These are phyloP conservation scores for Urochloa ruziziensis DNA, from an alignment of 176 grass and related monocot genomes.

Conservation along the genomic window DNA sequence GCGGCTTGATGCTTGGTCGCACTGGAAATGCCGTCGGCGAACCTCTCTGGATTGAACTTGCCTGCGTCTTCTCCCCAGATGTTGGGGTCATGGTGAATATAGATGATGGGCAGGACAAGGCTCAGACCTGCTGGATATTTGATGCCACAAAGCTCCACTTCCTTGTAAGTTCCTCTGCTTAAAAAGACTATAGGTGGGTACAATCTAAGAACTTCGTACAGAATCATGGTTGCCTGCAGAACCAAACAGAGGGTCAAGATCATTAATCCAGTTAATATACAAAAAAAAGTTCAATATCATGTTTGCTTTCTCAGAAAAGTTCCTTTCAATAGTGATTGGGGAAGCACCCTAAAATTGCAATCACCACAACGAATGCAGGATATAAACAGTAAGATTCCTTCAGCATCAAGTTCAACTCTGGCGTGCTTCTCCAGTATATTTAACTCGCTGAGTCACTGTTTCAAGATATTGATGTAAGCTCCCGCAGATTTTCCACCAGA, in stretches of 20 bases:
- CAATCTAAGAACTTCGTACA: constrained; percentile 70
- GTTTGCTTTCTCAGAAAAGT: not conserved
- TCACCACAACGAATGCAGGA: not conserved
- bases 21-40: constrained; percentile 61
- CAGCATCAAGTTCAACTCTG: not conserved
- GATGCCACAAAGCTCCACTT: constrained; percentile 49
- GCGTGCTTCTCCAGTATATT: not conserved
- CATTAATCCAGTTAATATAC: not conserved
- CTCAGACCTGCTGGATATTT: constrained; percentile 56
- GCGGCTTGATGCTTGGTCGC: constrained; percentile 41
- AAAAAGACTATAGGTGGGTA: constrained; percentile 44
- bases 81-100: constrained; percentile 57
- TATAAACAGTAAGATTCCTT: not conserved
- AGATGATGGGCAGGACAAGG: constrained; percentile 39
- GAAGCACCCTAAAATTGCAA: not conserved
- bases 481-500: not conserved
- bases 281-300: not conserved
- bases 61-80: constrained; percentile 59
- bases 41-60: constrained; percentile 73
- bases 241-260: not conserved
- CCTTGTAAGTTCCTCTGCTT: constrained; percentile 48
- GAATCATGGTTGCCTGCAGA: constrained; percentile 61
- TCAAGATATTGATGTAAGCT: not conserved
- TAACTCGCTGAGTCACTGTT: not conserved
- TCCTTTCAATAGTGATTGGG: not conserved